Base-by-base conservation (phyloP, 345 rosid species). In the Melastoma malabathricum region DNA sequence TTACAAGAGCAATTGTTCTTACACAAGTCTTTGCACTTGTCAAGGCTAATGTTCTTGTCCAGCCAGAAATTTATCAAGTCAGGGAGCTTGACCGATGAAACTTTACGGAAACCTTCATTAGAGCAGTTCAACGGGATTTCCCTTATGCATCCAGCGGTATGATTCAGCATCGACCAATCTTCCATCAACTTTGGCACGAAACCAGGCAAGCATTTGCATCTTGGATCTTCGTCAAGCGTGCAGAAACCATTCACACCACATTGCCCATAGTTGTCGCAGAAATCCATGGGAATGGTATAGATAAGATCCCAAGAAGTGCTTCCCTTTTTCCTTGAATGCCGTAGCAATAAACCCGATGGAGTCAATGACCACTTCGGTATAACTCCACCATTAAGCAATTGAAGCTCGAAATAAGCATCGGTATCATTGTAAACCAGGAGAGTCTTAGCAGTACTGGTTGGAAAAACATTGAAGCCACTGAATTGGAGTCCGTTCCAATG, bases 401-500 rank as follows among this genome's bases (percentile, higher is more conserved):
- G 58, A 39, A 18, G 64, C 1, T 59, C 62, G 50, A 46, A 67
- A 48, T 52, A 67, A 0, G 43, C 51, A 44, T 62, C 75, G 0
- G 52, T 46, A 39, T 55, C 39, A 18, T 52, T 45, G 0, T 58
- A 48, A 8, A 64, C 38, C 46, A n/a, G n/a, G n/a, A n/a, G n/a
- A n/a, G n/a, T n/a, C n/a, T n/a, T n/a, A n/a, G n/a, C n/a, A n/a
- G n/a, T n/a, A n/a, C n/a, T n/a, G n/a, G n/a, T n/a, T n/a, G n/a
- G n/a, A n/a, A n/a, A n/a, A n/a, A n/a, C n/a, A n/a, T n/a, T n/a
- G 44, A 7, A 25, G 31, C 72, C 76, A 29, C 55, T 58, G n/a
- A 68, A 73, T 27, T 56, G 41, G 10, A 23, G 9, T 15, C 76
- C 82, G 18, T 70, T 68, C 79, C 75, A 77, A 2, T 63, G 47